Percentiles rank a stretch among this genome's conserved stretches.
Conservation (phyloP, 768 basidiomycete genomes). For the Agaricus bisporus region DNA sequence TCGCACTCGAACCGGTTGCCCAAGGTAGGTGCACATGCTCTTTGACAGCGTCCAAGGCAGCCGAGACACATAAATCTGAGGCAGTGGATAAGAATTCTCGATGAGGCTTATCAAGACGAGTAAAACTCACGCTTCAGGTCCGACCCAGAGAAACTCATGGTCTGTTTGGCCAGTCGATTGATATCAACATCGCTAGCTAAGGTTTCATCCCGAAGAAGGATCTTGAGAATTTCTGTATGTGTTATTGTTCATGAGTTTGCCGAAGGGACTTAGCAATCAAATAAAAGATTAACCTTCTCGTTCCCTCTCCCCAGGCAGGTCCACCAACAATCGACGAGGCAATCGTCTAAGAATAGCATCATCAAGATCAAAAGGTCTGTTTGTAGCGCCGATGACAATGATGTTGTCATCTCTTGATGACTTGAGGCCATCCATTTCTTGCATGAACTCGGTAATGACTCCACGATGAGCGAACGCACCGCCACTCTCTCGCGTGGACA, state of each 20-base stretch:
- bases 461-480: constrained; percentile 81
- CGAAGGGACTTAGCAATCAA: constrained; percentile 5
- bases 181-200: constrained; percentile 62
- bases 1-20: constrained; percentile 22
- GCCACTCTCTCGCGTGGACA: constrained; percentile 69
- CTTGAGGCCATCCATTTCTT: constrained; percentile 93
- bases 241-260: neutral
- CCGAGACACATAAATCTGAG: constrained; percentile 86
- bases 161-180: constrained; percentile 55
- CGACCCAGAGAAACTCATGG: constrained; percentile 88
- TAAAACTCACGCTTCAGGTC: constrained; percentile 80
- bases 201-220: constrained; percentile 76
- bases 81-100: constrained; percentile 9
- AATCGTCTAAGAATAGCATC: constrained; percentile 89
- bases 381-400: constrained; percentile 92
- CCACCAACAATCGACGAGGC: constrained; percentile 81
- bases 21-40: constrained; percentile 80
- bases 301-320: constrained; percentile 83
- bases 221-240: constrained; percentile 73
- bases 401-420: constrained; percentile 74
- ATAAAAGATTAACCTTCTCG: constrained; percentile 53
- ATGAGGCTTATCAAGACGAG: neutral
- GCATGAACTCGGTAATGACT: constrained; percentile 90
- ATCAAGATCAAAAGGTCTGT: constrained; percentile 84
- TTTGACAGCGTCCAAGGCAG: constrained; percentile 88